Percentiles rank a stretch among this genome's conserved stretches.
These are phyloP conservation scores for Coelastrella sp. DNA, from an alignment of 139 green algal species.

Conservation along the genomic window DNA sequence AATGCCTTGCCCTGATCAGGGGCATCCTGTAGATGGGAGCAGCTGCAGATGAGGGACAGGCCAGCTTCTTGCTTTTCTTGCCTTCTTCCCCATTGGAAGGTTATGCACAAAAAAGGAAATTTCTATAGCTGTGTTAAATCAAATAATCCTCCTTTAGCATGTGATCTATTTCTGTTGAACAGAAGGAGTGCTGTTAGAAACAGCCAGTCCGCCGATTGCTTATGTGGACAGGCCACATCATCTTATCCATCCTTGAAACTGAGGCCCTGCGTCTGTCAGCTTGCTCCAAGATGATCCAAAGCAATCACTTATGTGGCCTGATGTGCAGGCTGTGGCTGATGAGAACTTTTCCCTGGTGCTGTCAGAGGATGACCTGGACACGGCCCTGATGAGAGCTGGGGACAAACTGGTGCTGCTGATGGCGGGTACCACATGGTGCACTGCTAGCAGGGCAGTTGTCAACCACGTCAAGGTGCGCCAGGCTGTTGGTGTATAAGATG, in stretches of 20 bases:
- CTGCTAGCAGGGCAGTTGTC: constrained; percentile 33
- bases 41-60: no score
- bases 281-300: neutral
- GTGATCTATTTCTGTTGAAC: no score
- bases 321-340: constrained; percentile 27
- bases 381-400: neutral
- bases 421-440: constrained; percentile 38
- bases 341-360: constrained; percentile 19
- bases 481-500: neutral
- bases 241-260: no score
- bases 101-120: no score
- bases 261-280: no score
- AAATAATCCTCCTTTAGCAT: no score
- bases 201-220: neutral
- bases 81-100: no score
- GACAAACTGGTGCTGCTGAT: constrained; percentile 40
- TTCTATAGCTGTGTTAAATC: no score
- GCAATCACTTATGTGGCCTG: neutral
- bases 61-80: no score
- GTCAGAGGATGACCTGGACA: constrained; percentile 15
- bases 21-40: no score
- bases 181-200: neutral
- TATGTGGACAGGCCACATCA: no score
- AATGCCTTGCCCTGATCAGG: no score
- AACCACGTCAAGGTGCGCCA: constrained; percentile 28